Evolutionary conservation across 176 grass and related monocot species (phyloP).

Genomic region (Puya raimondii): DNA sequence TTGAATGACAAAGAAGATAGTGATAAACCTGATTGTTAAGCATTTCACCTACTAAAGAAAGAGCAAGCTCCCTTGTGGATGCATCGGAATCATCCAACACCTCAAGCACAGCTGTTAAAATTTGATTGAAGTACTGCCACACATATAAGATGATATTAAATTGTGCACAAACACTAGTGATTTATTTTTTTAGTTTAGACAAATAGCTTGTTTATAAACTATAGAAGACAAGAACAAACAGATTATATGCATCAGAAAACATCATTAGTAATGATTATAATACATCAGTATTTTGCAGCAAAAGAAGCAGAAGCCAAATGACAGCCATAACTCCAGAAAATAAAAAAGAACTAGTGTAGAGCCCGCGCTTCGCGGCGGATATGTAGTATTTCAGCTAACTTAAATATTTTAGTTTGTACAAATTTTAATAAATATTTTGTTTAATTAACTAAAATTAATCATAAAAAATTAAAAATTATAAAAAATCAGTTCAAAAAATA

Average conservation of each 20-base stretch:
- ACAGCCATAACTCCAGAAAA: too few species aligned
- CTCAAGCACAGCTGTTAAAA: conserved; percentile 82
- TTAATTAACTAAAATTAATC: too few species aligned
- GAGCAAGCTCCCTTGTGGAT: conserved; percentile 60
- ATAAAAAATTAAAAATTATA: too few species aligned
- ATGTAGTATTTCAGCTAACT: too few species aligned
- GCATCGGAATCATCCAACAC: conserved; percentile 77
- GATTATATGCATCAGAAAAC: not conserved
- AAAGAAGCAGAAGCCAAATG: too few species aligned
- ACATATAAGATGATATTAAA: conserved; percentile 34
- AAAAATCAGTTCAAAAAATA: too few species aligned
- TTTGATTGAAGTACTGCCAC: conserved; percentile 98
- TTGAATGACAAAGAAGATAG: not conserved
- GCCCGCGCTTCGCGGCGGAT: too few species aligned
- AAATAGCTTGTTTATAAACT: not conserved
- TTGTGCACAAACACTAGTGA: not conserved
- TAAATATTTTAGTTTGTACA: too few species aligned
- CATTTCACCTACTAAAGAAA: conserved; percentile 85
- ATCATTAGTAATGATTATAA: not conserved
- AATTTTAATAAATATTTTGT: too few species aligned
- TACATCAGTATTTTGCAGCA: too few species aligned
- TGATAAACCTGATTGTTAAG: conserved; percentile 74
- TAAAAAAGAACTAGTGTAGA: too few species aligned
- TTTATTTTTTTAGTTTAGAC: not conserved
- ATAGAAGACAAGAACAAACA: not conserved